Base-by-base conservation (phyloP, 768 basidiomycete genomes). In the Asterophora lycoperdoides region DNA sequence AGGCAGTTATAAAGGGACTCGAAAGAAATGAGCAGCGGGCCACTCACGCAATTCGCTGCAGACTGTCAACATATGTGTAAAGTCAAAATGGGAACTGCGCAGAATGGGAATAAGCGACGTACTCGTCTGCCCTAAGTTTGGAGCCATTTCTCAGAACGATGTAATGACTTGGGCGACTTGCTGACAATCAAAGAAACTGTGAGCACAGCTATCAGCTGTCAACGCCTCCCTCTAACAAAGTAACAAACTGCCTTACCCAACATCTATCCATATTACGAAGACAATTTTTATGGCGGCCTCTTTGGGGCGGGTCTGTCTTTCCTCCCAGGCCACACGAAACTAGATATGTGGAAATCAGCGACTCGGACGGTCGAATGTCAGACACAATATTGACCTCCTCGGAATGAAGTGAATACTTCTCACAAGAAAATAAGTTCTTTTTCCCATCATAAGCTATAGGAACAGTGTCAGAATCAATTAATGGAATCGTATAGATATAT, bases 151-250 rank as follows among this genome's bases (percentile, higher is more conserved):
- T 57, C 1, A 84, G 64, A 13, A 84, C 69, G 4, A 79, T 72
- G 37, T 83, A 84, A 49, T 84, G 83, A 0, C 72, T 68, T 0
- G 83, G 80, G 4, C 78, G 68, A 51, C 76, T 78, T 1, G 80
- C 80, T 82, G 48, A 20, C 32, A 15, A 19, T 9, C 30, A 32
- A 32, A 32, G 13, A 3, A 32, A 10, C 30, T 32, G 13, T 32
- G 30, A 32, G 30, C 30, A n/a, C n/a, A n/a, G n/a, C n/a, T n/a
- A n/a, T 11, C 14, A 36, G 26, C 4, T 7, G 26, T 48, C 5
- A 29, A 36, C 15, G 17, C 8, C 28, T 8, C 33, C 10, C 14
- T 18, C 33, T 37, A 10, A 8, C 26, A 10, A 30, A 41, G 36
- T 6, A 18, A 11, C 30, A 29, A 23, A 8, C 17, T 1, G 20